A percentile compares a stretch with the other conserved stretches of the same genome.
Conservation (phyloP, 148 eudicot genomes). For the Cornus florida region DNA sequence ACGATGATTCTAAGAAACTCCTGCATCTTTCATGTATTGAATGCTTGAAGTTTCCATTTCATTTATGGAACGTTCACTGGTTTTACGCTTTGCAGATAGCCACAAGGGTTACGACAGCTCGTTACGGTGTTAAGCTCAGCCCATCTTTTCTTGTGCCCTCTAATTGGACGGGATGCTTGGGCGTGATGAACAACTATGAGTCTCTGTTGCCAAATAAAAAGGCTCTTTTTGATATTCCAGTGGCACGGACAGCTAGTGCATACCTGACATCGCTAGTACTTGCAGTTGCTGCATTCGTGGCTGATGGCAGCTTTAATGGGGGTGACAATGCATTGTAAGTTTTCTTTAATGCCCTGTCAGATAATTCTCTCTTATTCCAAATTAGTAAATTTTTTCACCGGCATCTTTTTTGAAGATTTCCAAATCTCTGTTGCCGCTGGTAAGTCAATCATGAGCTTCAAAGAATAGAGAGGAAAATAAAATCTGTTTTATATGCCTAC, state of each 20-base stretch:
- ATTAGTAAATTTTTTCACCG: neutral
- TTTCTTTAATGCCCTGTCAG: conserved; percentile 9
- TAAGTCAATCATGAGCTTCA: neutral
- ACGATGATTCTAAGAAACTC: conserved; percentile 5
- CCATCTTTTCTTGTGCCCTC: conserved; percentile 97
- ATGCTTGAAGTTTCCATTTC: neutral
- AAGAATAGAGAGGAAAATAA: neutral
- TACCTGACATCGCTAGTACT: conserved; percentile 81
- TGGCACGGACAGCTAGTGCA: conserved; percentile 96
- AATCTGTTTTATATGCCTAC: neutral
- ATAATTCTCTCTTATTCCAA: neutral
- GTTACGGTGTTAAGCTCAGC: conserved; percentile 81
- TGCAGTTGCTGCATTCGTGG: conserved; percentile 78
- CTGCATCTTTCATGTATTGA: neutral
- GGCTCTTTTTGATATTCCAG: conserved; percentile 94
- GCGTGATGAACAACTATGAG: conserved; percentile 95
- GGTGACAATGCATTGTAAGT: conserved; percentile 98
- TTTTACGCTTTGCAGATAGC: conserved; percentile 54
- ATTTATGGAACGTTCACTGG: neutral
- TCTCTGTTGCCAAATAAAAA: conserved; percentile 89
- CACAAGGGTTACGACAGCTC: conserved; percentile 80
- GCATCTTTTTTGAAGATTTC: neutral
- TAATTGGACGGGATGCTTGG: conserved; percentile 95
- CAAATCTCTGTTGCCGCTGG: neutral
- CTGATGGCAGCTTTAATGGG: conserved; percentile 96